Conservation (phyloP, 148 eudicot species). For the Beta vulgaris region DNA sequence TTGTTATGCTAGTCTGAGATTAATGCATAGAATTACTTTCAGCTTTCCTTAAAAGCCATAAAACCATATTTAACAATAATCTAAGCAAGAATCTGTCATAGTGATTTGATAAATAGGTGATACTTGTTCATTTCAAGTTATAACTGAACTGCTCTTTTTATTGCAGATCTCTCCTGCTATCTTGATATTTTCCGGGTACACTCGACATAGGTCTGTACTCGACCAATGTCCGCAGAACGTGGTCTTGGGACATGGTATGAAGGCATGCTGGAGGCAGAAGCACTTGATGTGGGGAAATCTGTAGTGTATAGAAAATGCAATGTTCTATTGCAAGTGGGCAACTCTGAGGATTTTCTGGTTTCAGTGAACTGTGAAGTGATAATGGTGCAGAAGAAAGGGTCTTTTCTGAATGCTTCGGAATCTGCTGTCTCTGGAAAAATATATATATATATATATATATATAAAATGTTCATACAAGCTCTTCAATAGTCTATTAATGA, state of each 20-base stretch:
- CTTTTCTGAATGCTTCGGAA: not conserved
- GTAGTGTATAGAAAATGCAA: not conserved
- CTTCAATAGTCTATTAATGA: too few relatives aligned
- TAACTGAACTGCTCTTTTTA: not conserved
- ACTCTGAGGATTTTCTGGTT: not conserved
- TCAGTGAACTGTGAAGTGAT: not conserved
- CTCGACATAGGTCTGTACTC: not conserved
- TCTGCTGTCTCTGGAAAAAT: not conserved
- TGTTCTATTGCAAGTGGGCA: not conserved
- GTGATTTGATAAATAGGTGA: not conserved
- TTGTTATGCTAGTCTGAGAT: not conserved
- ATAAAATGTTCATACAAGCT: too few relatives aligned
- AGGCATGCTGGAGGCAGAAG: not conserved
- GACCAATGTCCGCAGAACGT: not conserved
- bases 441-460: too few relatives aligned
- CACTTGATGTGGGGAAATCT: not conserved
- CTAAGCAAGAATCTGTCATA: not conserved
- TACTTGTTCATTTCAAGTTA: not conserved
- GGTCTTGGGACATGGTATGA: not conserved
- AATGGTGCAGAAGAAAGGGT: not conserved
- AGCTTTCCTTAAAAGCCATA: not conserved
- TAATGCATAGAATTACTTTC: not conserved
- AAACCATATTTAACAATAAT: too few relatives aligned
- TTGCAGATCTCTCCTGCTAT: conserved; percentile 3
- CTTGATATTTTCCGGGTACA: not conserved